Conservation (phyloP, 2,329 filamentous ascomycete species). For the Mollisiaceae sp. region DNA sequence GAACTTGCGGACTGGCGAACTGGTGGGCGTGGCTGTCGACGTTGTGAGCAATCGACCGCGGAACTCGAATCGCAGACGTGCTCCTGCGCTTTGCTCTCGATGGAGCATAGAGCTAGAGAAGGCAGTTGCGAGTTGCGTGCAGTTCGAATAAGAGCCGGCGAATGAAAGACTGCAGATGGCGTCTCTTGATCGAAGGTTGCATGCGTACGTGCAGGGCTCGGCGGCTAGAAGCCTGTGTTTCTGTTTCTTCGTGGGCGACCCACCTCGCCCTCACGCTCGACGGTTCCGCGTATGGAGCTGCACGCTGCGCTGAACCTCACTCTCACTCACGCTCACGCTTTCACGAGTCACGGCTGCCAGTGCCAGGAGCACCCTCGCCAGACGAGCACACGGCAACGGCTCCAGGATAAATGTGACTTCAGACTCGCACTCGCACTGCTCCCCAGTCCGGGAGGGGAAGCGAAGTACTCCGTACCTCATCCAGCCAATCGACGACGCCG, state of each 20-base stretch:
- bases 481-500: slow-evolving; percentile 16
- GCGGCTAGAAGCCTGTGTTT: slow-evolving; percentile 27
- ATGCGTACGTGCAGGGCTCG: slow-evolving; percentile 27
- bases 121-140: slow-evolving; percentile 31
- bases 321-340: neutral
- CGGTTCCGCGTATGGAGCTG: neutral
- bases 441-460: neutral
- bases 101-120: slow-evolving; percentile 26
- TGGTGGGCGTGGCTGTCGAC: neutral
- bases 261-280: no score
- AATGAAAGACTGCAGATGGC: slow-evolving; percentile 35
- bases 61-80: slow-evolving; percentile 12
- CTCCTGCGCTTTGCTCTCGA: slow-evolving; percentile 24
- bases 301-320: neutral
- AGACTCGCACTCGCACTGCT: slow-evolving; percentile 6
- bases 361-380: neutral
- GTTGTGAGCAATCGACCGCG: neutral
- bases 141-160: slow-evolving; percentile 29
- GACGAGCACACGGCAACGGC: neutral
- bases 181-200: slow-evolving; percentile 37
- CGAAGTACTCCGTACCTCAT: neutral
- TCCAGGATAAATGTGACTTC: slow-evolving; percentile 13
- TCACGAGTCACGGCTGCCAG: neutral
- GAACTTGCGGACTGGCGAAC: neutral
- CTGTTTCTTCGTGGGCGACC: neutral